Evolutionary conservation across 331 rosid species (phyloP).

Genomic region (Quercus phellos): DNA sequence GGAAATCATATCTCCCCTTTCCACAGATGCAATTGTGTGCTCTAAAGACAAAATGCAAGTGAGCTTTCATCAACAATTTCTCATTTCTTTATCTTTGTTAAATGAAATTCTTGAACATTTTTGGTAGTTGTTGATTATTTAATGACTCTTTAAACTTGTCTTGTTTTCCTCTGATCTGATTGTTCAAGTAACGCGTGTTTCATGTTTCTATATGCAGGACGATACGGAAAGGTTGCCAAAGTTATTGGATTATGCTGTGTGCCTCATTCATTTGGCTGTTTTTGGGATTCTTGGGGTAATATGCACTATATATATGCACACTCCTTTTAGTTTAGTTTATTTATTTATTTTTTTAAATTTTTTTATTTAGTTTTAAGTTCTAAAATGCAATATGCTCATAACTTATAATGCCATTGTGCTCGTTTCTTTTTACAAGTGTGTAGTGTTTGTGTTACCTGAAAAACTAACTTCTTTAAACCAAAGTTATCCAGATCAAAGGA

Average conservation of each 20-base stretch:
- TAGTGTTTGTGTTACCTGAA: neutral
- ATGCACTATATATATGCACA: neutral
- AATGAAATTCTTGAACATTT: neutral
- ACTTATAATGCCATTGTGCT: neutral
- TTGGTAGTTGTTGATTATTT: neutral
- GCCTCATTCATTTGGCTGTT: conserved; percentile 68
- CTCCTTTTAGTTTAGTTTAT: neutral
- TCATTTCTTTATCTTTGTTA: neutral
- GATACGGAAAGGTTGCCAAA: conserved; percentile 34
- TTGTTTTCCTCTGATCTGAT: neutral
- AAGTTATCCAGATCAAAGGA: neutral
- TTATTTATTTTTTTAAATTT: neutral
- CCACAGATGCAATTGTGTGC: conserved; percentile 26
- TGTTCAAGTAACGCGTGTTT: neutral
- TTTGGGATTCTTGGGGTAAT: conserved; percentile 96
- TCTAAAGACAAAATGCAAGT: conserved; percentile 42
- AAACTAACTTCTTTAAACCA: neutral
- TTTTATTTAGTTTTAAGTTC: neutral
- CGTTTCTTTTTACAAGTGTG: neutral
- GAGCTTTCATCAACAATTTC: conserved; percentile 18
- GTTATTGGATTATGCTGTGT: conserved; percentile 55
- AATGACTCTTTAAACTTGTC: neutral
- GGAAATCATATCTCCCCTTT: conserved; percentile 23
- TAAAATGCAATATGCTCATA: neutral
- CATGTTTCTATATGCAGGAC: conserved; percentile 39